phyloP scores from a whole-genome alignment of 1,139 yeast genomes.

The Diutina neorugosa region DNA sequence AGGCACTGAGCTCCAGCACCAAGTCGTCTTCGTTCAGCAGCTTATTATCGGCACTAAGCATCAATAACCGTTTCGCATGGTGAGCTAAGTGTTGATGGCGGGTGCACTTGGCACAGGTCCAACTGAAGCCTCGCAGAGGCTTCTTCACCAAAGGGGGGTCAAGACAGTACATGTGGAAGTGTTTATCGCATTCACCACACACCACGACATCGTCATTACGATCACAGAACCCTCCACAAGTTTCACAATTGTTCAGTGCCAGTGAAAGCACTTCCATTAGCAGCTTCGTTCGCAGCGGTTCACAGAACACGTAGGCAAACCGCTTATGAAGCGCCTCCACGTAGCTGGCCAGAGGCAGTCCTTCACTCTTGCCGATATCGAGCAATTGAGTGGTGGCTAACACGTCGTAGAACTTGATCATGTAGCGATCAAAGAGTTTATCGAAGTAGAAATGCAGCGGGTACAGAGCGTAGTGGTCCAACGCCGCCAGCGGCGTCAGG shows the following conservation, averaged over 20 bases:
- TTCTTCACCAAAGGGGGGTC: slow-evolving; percentile 74
- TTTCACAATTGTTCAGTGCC: slow-evolving; percentile 39
- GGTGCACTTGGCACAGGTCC: slow-evolving; percentile 84
- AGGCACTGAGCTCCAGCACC: slow-evolving; percentile 11
- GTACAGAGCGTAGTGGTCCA: slow-evolving; percentile 38
- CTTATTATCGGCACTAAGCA: slow-evolving; percentile 34
- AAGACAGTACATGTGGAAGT: slow-evolving; percentile 73
- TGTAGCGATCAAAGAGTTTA: slow-evolving; percentile 75
- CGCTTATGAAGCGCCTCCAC: slow-evolving; percentile 53
- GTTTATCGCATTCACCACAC: slow-evolving; percentile 65
- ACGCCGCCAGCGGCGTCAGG: slow-evolving; percentile 11
- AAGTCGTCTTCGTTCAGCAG: slow-evolving; percentile 25
- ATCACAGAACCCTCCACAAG: slow-evolving; percentile 79
- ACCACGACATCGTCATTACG: slow-evolving; percentile 27
- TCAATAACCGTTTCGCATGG: slow-evolving; percentile 22
- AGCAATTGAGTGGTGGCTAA: slow-evolving; percentile 26
- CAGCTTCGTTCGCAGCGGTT: slow-evolving; percentile 55
- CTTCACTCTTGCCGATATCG: slow-evolving; percentile 34
- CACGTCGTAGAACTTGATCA: slow-evolving; percentile 74
- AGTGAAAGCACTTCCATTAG: slow-evolving; percentile 27
- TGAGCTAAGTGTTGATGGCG: slow-evolving; percentile 31
- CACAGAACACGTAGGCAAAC: slow-evolving; percentile 66
- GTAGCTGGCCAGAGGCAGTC: slow-evolving; percentile 44
- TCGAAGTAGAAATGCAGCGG: slow-evolving; percentile 81
- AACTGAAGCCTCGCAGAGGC: slow-evolving; percentile 82